A percentile compares a stretch with the other conserved stretches of the same genome.
Conservation (phyloP, 768 basidiomycete species). For the Boletus patriciae region DNA sequence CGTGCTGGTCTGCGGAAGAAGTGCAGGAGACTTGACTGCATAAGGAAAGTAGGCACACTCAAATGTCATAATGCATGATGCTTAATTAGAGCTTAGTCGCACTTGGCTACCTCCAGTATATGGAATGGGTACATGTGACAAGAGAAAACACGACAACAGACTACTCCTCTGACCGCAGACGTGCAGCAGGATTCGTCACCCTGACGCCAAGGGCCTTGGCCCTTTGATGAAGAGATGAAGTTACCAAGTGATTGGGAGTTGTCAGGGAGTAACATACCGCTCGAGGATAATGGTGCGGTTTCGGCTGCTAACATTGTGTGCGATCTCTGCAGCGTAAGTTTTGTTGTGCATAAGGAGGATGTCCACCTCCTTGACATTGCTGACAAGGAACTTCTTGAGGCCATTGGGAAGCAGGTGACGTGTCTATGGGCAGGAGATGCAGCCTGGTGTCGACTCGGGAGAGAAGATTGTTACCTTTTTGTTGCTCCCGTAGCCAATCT, state of each 20-base stretch:
- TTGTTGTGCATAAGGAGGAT: slow-evolving; percentile 98
- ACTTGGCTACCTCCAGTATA: slow-evolving; percentile 52
- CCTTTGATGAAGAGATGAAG: slow-evolving; percentile 38
- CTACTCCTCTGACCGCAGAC: slow-evolving; percentile 93
- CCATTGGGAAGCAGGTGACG: slow-evolving; percentile 95
- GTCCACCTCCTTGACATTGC: slow-evolving; percentile 91
- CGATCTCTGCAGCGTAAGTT: slow-evolving; percentile 93
- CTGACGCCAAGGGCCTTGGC: slow-evolving; percentile 87
- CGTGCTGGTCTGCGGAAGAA: slow-evolving; percentile 16
- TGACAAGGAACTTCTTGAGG: slow-evolving; percentile 92
- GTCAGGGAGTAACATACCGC: slow-evolving; percentile 49
- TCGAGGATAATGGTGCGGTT: slow-evolving; percentile 91
- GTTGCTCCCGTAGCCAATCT: slow-evolving; percentile 78
- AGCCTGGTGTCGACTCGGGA: neutral
- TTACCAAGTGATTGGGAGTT: slow-evolving; percentile 6
- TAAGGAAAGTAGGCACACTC: slow-evolving; percentile 21
- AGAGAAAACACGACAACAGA: slow-evolving; percentile 40
- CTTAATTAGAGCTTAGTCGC: slow-evolving; percentile 45
- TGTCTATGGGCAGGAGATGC: slow-evolving; percentile 49
- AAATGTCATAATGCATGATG: slow-evolving; percentile 15
- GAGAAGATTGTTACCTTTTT: slow-evolving; percentile 60
- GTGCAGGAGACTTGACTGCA: slow-evolving; percentile 22
- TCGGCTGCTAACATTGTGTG: slow-evolving; percentile 93
- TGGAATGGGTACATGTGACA: slow-evolving; percentile 45
- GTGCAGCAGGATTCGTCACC: slow-evolving; percentile 90